These are phyloP conservation scores for Odontarrhena argentea DNA, from an alignment of 345 rosid species.

Conservation along the genomic window DNA sequence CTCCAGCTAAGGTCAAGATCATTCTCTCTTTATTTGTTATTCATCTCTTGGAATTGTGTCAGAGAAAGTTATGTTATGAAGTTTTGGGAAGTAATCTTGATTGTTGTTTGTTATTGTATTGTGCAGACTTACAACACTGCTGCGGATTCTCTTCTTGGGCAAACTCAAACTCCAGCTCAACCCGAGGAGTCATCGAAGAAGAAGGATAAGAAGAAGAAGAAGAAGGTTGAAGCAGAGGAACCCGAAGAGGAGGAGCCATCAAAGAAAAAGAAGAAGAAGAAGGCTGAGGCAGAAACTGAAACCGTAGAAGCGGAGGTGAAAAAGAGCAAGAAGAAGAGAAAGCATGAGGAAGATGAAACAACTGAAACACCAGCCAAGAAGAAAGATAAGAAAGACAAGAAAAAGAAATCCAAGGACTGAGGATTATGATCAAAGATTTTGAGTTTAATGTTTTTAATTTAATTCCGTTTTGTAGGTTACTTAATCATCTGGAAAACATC, in stretches of 20 bases:
- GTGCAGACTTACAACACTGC: slow-evolving; percentile 77
- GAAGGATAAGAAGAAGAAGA: slow-evolving; percentile 57
- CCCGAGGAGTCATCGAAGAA: slow-evolving; percentile 36
- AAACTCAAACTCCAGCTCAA: slow-evolving; percentile 40
- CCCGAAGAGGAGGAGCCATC: slow-evolving; percentile 49
- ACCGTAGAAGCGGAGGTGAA: slow-evolving; percentile 28
- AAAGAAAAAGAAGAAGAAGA: slow-evolving; percentile 63
- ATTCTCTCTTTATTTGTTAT: slow-evolving; percentile 1
- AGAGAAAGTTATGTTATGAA: neutral
- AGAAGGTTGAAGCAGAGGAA: slow-evolving; percentile 40
- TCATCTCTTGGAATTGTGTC: neutral
- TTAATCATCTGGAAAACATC: slow-evolving; percentile 9
- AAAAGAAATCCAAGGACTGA: slow-evolving; percentile 53
- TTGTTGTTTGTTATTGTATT: slow-evolving; percentile 3
- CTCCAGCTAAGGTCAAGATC: slow-evolving; percentile 72
- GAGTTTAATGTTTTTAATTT: slow-evolving; percentile 7
- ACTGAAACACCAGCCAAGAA: slow-evolving; percentile 43
- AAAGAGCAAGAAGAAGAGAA: slow-evolving; percentile 55
- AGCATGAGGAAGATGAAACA: slow-evolving; percentile 42
- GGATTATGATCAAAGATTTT: neutral
- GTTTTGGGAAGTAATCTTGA: neutral
- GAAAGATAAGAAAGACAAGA: slow-evolving; percentile 49
- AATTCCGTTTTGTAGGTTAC: slow-evolving; percentile 1
- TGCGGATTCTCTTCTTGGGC: slow-evolving; percentile 68
- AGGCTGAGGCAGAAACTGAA: slow-evolving; percentile 38